A percentile compares a stretch with the other conserved stretches of the same genome.
Conservation (phyloP, 2,329 filamentous ascomycete species). For the Scorias spongiosa region DNA sequence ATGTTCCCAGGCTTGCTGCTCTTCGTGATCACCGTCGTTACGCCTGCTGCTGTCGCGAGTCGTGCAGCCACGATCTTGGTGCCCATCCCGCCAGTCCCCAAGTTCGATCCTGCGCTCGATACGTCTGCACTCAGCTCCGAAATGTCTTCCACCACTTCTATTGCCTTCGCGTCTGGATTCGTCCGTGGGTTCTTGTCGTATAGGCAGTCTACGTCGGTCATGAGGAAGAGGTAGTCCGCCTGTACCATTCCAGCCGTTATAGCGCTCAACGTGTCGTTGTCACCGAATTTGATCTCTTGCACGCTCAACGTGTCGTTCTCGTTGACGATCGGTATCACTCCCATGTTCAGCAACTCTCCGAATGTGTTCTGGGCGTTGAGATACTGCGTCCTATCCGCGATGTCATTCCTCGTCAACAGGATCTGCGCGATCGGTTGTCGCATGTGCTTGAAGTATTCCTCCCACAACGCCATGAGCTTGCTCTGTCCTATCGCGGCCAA, state of each 20-base stretch:
- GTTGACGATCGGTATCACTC: constrained; percentile 95
- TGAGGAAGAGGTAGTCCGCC: constrained; percentile 89
- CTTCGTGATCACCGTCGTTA: constrained; percentile 88
- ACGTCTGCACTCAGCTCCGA: constrained; percentile 70
- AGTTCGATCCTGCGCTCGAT: constrained; percentile 70
- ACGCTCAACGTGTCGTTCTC: constrained; percentile 96
- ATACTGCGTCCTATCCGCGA: constrained; percentile 90
- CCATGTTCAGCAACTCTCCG: constrained; percentile 76
- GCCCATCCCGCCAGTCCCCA: constrained; percentile 93
- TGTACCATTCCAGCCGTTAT: constrained; percentile 97
- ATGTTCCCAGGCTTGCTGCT: constrained; percentile 93
- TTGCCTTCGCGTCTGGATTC: constrained; percentile 71
- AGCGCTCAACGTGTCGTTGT: constrained; percentile 93
- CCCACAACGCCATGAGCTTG: constrained; percentile 88
- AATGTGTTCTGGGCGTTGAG: constrained; percentile 95
- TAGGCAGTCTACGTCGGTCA: constrained; percentile 96
- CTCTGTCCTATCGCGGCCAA: constrained; percentile 94
- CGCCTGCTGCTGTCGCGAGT: constrained; percentile 82
- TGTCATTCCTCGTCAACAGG: constrained; percentile 85
- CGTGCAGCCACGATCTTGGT: constrained; percentile 93
- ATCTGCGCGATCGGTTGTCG: constrained; percentile 89
- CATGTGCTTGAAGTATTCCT: constrained; percentile 76
- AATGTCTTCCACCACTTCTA: constrained; percentile 87
- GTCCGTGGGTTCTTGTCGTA: constrained; percentile 91
- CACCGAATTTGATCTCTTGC: constrained; percentile 97